Percentiles rank a stretch among this genome's conserved stretches.
Conservation (phyloP, 164 flowering plant species). For the Vitis labrusca region DNA sequence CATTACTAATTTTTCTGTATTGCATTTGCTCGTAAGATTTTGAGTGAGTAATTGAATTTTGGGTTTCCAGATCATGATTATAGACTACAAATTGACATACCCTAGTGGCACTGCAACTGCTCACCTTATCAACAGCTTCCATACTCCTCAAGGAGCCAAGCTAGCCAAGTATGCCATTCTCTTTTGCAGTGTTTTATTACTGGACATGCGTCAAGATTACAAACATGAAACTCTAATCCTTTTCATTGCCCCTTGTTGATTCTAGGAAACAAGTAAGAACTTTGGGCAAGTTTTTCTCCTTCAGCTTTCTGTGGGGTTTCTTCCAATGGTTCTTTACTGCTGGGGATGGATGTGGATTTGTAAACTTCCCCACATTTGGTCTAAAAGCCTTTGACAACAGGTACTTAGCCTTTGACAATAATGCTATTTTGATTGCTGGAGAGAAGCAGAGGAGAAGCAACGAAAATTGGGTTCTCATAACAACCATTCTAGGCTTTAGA, state of each 20-base stretch:
- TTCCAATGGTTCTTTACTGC: slow-evolving; percentile 50
- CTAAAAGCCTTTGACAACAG: slow-evolving; percentile 31
- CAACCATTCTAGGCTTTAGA: too few species aligned
- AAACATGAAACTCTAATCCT: too few species aligned
- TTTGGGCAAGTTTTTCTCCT: slow-evolving; percentile 28
- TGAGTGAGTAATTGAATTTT: background rate
- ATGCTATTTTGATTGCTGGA: too few species aligned
- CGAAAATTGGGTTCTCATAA: too few species aligned
- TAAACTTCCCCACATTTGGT: slow-evolving; percentile 43
- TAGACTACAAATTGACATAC: slow-evolving; percentile 42
- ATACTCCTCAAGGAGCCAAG: slow-evolving; percentile 49
- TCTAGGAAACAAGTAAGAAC: slow-evolving; percentile 39
- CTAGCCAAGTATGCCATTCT: slow-evolving; percentile 35
- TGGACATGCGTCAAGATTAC: too few species aligned
- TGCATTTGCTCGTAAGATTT: background rate
- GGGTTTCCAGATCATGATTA: slow-evolving; percentile 37
- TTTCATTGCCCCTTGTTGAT: background rate
- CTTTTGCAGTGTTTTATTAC: too few species aligned
- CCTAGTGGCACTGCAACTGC: slow-evolving; percentile 63
- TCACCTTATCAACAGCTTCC: slow-evolving; percentile 53
- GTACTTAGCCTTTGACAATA: slow-evolving; percentile 1
- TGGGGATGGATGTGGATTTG: slow-evolving; percentile 42
- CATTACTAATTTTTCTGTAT: background rate
- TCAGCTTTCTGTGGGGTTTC: slow-evolving; percentile 33
- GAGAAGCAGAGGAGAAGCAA: too few species aligned